Conservation (phyloP, 805 yeast species). For the Kuraishia capsulata region DNA sequence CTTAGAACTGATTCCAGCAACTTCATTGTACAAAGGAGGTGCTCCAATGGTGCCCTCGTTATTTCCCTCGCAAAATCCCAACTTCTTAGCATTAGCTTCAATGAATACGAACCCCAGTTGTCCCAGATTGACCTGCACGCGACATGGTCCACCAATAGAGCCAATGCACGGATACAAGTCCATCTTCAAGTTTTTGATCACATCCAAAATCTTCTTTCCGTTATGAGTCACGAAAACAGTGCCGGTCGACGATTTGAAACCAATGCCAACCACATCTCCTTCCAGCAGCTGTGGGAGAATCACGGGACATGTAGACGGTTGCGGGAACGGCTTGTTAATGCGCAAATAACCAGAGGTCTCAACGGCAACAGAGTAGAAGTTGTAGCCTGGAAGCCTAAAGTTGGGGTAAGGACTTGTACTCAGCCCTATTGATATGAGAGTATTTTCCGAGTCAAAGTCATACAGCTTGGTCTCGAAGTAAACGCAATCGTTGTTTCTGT, state of each 20-base stretch:
- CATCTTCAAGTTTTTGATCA: slow-evolving; percentile 36
- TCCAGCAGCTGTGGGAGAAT: slow-evolving; percentile 42
- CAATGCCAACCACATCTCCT: slow-evolving; percentile 49
- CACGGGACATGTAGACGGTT: slow-evolving; percentile 29
- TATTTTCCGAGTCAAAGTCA: slow-evolving; percentile 29
- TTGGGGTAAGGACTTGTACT: slow-evolving; percentile 68
- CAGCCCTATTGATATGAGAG: slow-evolving; percentile 56
- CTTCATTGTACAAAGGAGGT: slow-evolving; percentile 24
- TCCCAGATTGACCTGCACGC: slow-evolving; percentile 58
- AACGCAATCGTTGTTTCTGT: slow-evolving; percentile 37
- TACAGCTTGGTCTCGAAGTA: slow-evolving; percentile 58
- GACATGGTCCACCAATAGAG: slow-evolving; percentile 34
- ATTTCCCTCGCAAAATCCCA: slow-evolving; percentile 45
- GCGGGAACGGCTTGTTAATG: slow-evolving; percentile 53
- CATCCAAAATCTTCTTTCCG: slow-evolving; percentile 44
- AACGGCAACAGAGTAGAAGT: slow-evolving; percentile 60
- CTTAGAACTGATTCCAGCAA: slow-evolving; percentile 9
- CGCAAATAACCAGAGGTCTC: slow-evolving; percentile 67
- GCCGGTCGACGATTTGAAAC: slow-evolving; percentile 38
- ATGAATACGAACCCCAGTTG: slow-evolving; percentile 84
- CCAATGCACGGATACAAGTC: slow-evolving; percentile 50
- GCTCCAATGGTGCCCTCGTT: slow-evolving; percentile 30
- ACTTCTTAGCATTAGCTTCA: slow-evolving; percentile 67
- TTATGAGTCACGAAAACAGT: slow-evolving; percentile 45
- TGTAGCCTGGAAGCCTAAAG: slow-evolving; percentile 68